Conservation (phyloP, 306 rosid genomes). For the Alnus glutinosa region DNA sequence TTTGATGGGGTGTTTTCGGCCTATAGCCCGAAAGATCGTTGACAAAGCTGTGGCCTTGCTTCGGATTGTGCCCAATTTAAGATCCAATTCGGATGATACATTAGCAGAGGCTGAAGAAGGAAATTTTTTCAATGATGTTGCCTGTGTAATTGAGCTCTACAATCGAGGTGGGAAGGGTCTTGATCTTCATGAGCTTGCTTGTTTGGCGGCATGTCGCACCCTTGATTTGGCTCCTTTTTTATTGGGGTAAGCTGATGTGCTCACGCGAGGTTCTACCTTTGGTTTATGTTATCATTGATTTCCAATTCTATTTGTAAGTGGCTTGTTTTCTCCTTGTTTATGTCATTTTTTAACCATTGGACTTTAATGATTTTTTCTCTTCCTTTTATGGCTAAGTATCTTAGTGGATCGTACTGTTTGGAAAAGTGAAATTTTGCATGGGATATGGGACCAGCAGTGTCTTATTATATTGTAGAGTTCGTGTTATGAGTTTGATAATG, state of each 20-base stretch:
- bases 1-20: slow-evolving; percentile 71
- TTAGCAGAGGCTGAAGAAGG: slow-evolving; percentile 29
- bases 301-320: neutral
- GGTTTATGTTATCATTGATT: neutral
- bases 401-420: neutral
- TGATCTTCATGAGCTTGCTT: slow-evolving; percentile 88
- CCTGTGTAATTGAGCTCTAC: slow-evolving; percentile 50
- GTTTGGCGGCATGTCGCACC: slow-evolving; percentile 75
- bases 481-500: neutral
- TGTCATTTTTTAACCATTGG: neutral
- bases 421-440: neutral
- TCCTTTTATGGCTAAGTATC: neutral
- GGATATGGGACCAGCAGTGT: neutral
- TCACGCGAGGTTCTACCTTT: neutral
- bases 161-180: slow-evolving; percentile 55
- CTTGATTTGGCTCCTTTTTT: slow-evolving; percentile 66
- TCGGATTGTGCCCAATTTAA: slow-evolving; percentile 56
- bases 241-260: slow-evolving; percentile 54
- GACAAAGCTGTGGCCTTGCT: slow-evolving; percentile 60
- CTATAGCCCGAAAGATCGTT: slow-evolving; percentile 49
- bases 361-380: neutral
- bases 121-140: slow-evolving; percentile 41
- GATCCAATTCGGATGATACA: slow-evolving; percentile 43
- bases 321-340: neutral
- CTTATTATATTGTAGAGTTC: neutral